A percentile compares a stretch with the other conserved stretches of the same genome.
Conservation (phyloP, 192 early-diverging fungal genomes). For the Radiomyces spectabilis region DNA sequence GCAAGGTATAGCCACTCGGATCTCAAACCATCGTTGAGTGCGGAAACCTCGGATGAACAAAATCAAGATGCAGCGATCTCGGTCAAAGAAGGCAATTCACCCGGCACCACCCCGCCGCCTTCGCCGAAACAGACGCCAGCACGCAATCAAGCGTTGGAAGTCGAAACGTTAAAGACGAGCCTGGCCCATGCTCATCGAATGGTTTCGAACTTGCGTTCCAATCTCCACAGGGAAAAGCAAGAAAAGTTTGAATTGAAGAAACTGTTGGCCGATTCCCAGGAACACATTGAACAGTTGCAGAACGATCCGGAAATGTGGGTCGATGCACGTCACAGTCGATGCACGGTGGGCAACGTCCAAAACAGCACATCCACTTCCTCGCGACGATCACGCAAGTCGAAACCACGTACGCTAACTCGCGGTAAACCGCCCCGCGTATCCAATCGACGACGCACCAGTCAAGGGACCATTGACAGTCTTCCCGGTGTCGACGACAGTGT, state of each 20-base stretch:
- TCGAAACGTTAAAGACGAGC: slow-evolving; percentile 12
- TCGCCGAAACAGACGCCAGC: no score
- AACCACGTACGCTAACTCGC: neutral
- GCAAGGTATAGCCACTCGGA: neutral
- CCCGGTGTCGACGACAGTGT: neutral
- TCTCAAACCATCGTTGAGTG: neutral
- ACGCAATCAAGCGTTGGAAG: slow-evolving; percentile 13
- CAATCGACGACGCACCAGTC: neutral
- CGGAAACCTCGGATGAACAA: neutral
- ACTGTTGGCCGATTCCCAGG: slow-evolving; percentile 43
- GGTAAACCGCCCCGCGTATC: neutral
- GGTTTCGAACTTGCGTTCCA: slow-evolving; percentile 36
- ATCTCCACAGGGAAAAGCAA: slow-evolving; percentile 40
- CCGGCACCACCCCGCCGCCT: no score
- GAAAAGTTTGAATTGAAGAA: slow-evolving; percentile 45
- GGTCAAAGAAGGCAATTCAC: neutral
- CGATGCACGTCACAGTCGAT: neutral
- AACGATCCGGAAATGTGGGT: slow-evolving; percentile 24
- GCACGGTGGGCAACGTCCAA: neutral
- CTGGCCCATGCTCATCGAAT: slow-evolving; percentile 36
- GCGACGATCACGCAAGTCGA: neutral
- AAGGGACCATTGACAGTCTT: neutral
- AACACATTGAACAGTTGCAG: slow-evolving; percentile 47
- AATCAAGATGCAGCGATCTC: neutral
- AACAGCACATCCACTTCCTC: neutral